phyloP scores from a whole-genome alignment of 2,329 filamentous ascomycete species.

The Xylaria arbuscula region DNA sequence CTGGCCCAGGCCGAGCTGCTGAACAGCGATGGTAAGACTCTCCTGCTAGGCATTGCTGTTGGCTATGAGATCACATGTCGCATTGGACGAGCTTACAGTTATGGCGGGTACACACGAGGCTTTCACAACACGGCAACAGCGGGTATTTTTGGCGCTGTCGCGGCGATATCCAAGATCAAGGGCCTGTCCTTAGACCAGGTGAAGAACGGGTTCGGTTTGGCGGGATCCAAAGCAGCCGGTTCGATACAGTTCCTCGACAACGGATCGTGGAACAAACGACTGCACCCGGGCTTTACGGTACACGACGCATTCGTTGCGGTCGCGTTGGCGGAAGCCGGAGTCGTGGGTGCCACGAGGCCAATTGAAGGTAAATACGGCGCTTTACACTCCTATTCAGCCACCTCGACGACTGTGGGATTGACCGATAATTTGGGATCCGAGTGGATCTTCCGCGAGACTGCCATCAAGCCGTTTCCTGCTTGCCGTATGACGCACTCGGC shows the following conservation, averaged over 20 bases:
- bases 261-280: slow-evolving; percentile 47
- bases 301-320: slow-evolving; percentile 47
- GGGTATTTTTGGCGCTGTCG: slow-evolving; percentile 46
- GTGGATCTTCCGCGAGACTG: slow-evolving; percentile 44
- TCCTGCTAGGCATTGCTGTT: slow-evolving; percentile 48
- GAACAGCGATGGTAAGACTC: slow-evolving; percentile 45
- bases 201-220: slow-evolving; percentile 44
- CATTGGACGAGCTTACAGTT: slow-evolving; percentile 42
- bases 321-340: slow-evolving; percentile 43
- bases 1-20: slow-evolving; percentile 47
- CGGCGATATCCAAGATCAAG: slow-evolving; percentile 43
- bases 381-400: slow-evolving; percentile 42
- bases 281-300: slow-evolving; percentile 47
- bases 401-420: slow-evolving; percentile 34
- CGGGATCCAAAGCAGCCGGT: slow-evolving; percentile 44
- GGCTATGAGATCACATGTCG: slow-evolving; percentile 47
- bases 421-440: slow-evolving; percentile 37
- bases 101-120: slow-evolving; percentile 43
- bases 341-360: slow-evolving; percentile 41
- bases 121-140: slow-evolving; percentile 48
- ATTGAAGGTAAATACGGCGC: slow-evolving; percentile 46
- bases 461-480: slow-evolving; percentile 45
- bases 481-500: slow-evolving; percentile 47
- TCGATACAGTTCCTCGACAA: slow-evolving; percentile 50
- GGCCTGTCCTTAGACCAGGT: slow-evolving; percentile 37